Base-by-base conservation (phyloP, 2,329 filamentous ascomycete species). In the Stachybotrys elegans region DNA sequence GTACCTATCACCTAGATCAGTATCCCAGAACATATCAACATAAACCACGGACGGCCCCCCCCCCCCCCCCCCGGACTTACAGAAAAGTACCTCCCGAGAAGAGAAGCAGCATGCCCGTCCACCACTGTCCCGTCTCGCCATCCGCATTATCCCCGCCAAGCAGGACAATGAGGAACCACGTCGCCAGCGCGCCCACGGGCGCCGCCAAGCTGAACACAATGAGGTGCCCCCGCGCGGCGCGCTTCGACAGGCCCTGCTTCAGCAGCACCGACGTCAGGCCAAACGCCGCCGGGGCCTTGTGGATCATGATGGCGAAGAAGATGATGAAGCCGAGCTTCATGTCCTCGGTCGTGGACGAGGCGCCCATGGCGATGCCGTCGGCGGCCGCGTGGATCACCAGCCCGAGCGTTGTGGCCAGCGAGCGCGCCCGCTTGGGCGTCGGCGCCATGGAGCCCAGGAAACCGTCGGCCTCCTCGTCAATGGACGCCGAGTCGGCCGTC, bases 31-130 rank as follows among this genome's bases (percentile, higher is more conserved):
- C n/a, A 5, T 42, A 17, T 11, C 20, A 9, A 22, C 12, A 6
- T 23, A 29, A n/a, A 19, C 16, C 16, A 32, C 8, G 11, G 21
- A 6, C 13, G 41, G n/a, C n/a, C n/a, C n/a, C n/a, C n/a, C n/a
- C n/a, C n/a, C n/a, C n/a, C n/a, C n/a, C n/a, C n/a, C 11, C 17
- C 16, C 19, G 40, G 19, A 63, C 87, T 78, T 70, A 96, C 85
- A 98, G 67, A 60, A 98, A 98, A 0, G 93, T 98, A 14, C 93
- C 93, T 1, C 86, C 93, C 1, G 89, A 95, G 61, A 98, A 98
- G n/a, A 97, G 71, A 8, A 98, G 71, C 35, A 97, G 70, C 74
- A 95, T 88, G 20, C 93, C 93, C 0, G 92, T 97, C 72, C 88
- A 91, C 83, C 89, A 96, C 55, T 83, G 80, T 45, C 87, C 81